Base-by-base conservation (phyloP, 2,329 filamentous ascomycete genomes). In the Penicillium sp. region DNA sequence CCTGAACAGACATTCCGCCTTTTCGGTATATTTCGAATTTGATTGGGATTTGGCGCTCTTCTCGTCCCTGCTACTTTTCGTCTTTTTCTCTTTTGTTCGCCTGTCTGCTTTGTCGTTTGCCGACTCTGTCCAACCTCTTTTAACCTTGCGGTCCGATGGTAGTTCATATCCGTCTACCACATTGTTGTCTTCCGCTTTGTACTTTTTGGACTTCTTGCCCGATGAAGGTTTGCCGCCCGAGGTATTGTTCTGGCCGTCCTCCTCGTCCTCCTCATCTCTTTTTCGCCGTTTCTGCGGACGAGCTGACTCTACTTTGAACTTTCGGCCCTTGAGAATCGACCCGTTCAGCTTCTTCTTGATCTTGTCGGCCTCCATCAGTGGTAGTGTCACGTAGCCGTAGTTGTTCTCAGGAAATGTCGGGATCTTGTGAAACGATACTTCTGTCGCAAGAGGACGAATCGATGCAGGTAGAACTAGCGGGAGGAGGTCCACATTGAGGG, bases 261-360 rank as follows among this genome's bases (percentile, higher is more conserved):
- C 60, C 62, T 73, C 67, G 58, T 75, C 67, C 74, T 79, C 60
- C 62, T 73, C 67, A 59, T 75, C 67, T 74, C 74, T 52, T 75
- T 79, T 26, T 26, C 26, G 80, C 71, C 66, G 81, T 79, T 87
- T 85, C 67, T 87, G 82, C 0, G 90, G 88, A 53, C 88, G 87
- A 7, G 95, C 95, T 66, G 90, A 88, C 70, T 97, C 92, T 62
- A 99, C 86, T 62, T 88, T 88, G 70, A 98, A 87, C 78, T 97
- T 98, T 63, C 84, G 84, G 8, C 95, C 95, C 74, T 90, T 95
- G 60, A 99, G 80, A 26, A 91, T 90, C 2, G 90, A 86, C 35
- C 94, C 94, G 82, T 97, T 91, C 54, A 98, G 84, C 80, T 95
- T 98, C 80, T 90, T 94, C 80, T 89, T 92, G 58, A 98, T 79